Evolutionary conservation across 345 rosid genomes (phyloP).

Genomic region (Acer negundo): DNA sequence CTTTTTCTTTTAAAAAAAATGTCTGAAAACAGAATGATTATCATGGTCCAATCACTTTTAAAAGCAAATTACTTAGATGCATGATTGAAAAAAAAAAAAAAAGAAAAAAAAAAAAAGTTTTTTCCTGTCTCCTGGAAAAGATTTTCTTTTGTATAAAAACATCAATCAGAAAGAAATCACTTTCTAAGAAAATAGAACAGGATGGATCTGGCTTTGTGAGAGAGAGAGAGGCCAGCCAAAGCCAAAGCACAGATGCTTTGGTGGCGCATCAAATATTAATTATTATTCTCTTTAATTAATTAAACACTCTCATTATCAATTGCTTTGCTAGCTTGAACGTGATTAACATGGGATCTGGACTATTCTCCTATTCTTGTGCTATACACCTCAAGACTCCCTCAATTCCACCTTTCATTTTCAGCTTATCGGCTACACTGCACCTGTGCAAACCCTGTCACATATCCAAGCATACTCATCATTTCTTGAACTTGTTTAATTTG

Average conservation of each 20-base stretch:
- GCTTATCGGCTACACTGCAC: too few relatives aligned
- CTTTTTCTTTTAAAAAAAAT: neutral
- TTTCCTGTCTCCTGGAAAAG: conserved; percentile 21
- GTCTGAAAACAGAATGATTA: conserved; percentile 20
- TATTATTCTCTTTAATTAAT: conserved; percentile 1
- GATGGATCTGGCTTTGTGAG: neutral
- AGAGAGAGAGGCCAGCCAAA: too few relatives aligned
- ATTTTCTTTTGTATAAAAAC: conserved; percentile 5
- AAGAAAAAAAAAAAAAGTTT: neutral
- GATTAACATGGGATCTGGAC: neutral
- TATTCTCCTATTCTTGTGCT: conserved; percentile 10
- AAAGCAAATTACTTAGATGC: neutral
- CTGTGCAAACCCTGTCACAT: too few relatives aligned
- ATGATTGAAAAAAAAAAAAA: neutral
- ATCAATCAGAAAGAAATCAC: conserved; percentile 15
- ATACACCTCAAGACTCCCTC: neutral
- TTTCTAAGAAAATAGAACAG: conserved; percentile 1
- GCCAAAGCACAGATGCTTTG: conserved; percentile 12
- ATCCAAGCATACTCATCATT: too few relatives aligned
- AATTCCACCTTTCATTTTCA: neutral
- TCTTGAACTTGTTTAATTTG: neutral
- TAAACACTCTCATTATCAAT: too few relatives aligned
- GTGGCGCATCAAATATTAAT: neutral
- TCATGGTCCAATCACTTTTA: conserved; percentile 5
- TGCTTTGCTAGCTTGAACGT: conserved; percentile 9